Base-by-base conservation (phyloP, 1,139 yeast genomes). In the Diutina ranongensis region DNA sequence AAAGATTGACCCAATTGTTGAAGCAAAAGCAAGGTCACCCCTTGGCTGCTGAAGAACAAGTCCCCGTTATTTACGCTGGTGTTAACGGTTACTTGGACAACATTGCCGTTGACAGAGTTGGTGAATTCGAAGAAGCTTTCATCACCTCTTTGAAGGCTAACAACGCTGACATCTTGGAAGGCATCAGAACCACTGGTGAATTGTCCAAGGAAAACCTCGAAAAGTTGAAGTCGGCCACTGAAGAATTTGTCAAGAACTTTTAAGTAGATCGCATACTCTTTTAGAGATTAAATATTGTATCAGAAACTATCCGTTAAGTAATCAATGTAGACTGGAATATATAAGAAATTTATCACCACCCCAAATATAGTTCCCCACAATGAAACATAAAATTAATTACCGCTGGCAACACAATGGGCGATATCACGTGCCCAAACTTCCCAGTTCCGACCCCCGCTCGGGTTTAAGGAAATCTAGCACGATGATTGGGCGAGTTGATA, bases 11-110 rank as follows among this genome's bases (percentile, higher is more conserved):
- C 63, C 98, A 89, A 79, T 77, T 94, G 71, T 83, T 94, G 72
- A 89, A 89, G 77, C 99, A 94, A 80, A 86, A 81, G 74, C 98
- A 94, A 80, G 85, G 83, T 80, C 65, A 83, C 63, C 99, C 99
- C 69, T 75, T 89, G 69, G 83, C 97, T 68, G 95, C 97, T 64
- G 97, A 92, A 76, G 96, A 89, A 76, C 96, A 88, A 79, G 98
- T 94, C 55, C 98, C 98, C 69, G 78, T 88, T 67, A 89, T 94
- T 68, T 94, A 71, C 79, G 98, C 98, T 58, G 99, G 96, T 86
- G 98, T 94, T 65, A 89, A 92, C 82, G 99, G 99, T 82, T 87
- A 67, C 89, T 83, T 94, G 67, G 99, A 94, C 71, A 65, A 73
- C 59, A 67, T 94, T 62, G 85, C 95, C 57, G 75, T 92, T 59